Base-by-base conservation (phyloP, 1,139 yeast species). In the Diutina ranongensis region DNA sequence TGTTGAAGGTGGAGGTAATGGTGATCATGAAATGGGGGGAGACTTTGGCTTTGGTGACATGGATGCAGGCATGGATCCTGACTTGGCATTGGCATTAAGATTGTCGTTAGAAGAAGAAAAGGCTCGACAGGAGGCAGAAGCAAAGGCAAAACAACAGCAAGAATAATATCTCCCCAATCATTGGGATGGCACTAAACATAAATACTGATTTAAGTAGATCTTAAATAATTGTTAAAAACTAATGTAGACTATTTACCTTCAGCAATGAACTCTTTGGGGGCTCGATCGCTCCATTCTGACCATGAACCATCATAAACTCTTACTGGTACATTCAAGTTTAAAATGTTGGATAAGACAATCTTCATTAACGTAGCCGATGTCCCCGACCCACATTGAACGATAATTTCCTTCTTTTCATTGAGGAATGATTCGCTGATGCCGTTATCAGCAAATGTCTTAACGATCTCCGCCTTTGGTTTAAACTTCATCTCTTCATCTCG, bases 61-160 rank as follows among this genome's bases (percentile, higher is more conserved):
- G 35, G 97, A 92, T 63, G 94, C 96, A 27, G 80, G 82, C 53
- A 85, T 86, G 79, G 99, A 92, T 57, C 98, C 98, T 22, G 98
- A 94, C 63, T 77, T 92, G 58, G 98, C 97, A 1, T 74, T 92
- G 70, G 98, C 97, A 0, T 76, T 92, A 55, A 74, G 94, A 57
- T 75, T 85, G 64, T 83, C 94, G 2, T 69, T 85, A 51, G 94
- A 85, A 57, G 95, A 85, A 57, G 94, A 84, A 57, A 79, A 78
- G 57, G 76, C 83, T 35, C 73, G 94, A 60, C 92, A 82, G 57
- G 89, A 81, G 54, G 67, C 80, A 54, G 79, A 75, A 61, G 66
- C 70, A 2, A 71, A 65, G 51, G 53, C 58, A 35, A 58, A 61
- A 46, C 48, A 51, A 21, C 18, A 21, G n/a, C 40, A 35, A 13